Evolutionary conservation across 495 filamentous ascomycete species (phyloP).

Genomic region (Daldinia concentrica): DNA sequence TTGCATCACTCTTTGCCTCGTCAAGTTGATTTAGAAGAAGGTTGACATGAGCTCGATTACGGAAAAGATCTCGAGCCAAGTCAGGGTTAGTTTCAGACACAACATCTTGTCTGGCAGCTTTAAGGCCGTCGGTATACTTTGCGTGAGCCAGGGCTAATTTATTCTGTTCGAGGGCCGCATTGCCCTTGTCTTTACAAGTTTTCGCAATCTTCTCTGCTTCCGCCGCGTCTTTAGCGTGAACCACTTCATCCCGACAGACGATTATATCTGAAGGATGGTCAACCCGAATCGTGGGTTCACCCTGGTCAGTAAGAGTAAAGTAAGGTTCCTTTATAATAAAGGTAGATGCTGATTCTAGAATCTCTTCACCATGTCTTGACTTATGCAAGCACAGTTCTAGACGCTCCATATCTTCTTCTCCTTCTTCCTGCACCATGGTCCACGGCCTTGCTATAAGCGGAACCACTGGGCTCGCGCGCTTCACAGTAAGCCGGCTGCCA

Average conservation of each 20-base stretch:
- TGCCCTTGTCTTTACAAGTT: slow-evolving; percentile 49
- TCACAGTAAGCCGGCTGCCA: slow-evolving; percentile 49
- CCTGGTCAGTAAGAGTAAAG: slow-evolving; percentile 53
- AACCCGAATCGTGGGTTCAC: slow-evolving; percentile 55
- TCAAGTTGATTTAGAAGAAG: slow-evolving; percentile 46
- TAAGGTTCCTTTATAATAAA: slow-evolving; percentile 63
- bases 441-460: slow-evolving; percentile 48
- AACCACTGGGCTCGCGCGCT: slow-evolving; percentile 44
- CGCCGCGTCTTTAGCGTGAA: not conserved
- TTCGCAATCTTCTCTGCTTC: slow-evolving; percentile 38
- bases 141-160: slow-evolving; percentile 43
- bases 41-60: slow-evolving; percentile 42
- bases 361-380: slow-evolving; percentile 37
- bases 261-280: slow-evolving; percentile 61
- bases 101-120: slow-evolving; percentile 27
- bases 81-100: slow-evolving; percentile 6
- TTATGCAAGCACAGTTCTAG: slow-evolving; percentile 49
- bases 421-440: slow-evolving; percentile 57
- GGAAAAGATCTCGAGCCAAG: slow-evolving; percentile 30
- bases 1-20: slow-evolving; percentile 48
- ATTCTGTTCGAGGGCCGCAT: slow-evolving; percentile 45
- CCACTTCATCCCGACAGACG: slow-evolving; percentile 10
- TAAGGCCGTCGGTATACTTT: slow-evolving; percentile 48
- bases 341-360: slow-evolving; percentile 45
- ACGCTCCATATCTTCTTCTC: slow-evolving; percentile 43